Conservation (phyloP, 441 rosid species). For the Erysimum pusillum region DNA sequence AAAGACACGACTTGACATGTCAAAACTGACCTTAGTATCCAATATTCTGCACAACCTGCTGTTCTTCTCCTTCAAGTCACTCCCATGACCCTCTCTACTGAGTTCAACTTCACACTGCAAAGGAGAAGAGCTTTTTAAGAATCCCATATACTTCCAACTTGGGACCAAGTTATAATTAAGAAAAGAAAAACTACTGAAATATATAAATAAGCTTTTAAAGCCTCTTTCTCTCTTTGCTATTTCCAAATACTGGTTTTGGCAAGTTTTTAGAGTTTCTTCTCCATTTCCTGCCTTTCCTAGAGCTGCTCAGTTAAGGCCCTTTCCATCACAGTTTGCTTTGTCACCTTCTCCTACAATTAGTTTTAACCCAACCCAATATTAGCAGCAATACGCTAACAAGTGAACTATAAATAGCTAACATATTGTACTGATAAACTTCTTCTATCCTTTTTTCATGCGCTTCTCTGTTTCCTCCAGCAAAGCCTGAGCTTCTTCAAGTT, state of each 20-base stretch:
- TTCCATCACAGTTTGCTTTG: conserved; percentile 82
- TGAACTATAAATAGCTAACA: conserved; percentile 14
- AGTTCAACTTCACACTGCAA: conserved; percentile 85
- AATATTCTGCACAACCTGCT: conserved; percentile 81
- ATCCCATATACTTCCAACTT: conserved; percentile 6
- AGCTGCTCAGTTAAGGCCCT: conserved; percentile 88
- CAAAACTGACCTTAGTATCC: conserved; percentile 71
- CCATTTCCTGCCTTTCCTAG: conserved; percentile 93
- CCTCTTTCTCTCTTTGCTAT: conserved; percentile 98
- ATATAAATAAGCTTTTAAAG: conserved; percentile 48
- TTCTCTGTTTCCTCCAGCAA: conserved; percentile 83
- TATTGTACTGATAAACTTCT: conserved; percentile 49
- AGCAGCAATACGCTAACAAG: background rate
- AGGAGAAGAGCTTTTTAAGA: conserved; percentile 24
- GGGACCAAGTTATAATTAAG: background rate
- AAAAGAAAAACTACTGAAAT: background rate
- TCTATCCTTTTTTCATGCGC: conserved; percentile 78
- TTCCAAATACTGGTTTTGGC: conserved; percentile 91
- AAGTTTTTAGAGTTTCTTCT: conserved; percentile 89
- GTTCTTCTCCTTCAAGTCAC: conserved; percentile 91
- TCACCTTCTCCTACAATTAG: conserved; percentile 77
- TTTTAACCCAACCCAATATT: conserved; percentile 16
- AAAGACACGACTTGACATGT: conserved; percentile 9
- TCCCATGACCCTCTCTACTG: conserved; percentile 93
- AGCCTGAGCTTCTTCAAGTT: conserved; percentile 91